Evolutionary conservation across 2,329 filamentous ascomycete species (phyloP).

Genomic region (Aspergillus fumigatus): DNA sequence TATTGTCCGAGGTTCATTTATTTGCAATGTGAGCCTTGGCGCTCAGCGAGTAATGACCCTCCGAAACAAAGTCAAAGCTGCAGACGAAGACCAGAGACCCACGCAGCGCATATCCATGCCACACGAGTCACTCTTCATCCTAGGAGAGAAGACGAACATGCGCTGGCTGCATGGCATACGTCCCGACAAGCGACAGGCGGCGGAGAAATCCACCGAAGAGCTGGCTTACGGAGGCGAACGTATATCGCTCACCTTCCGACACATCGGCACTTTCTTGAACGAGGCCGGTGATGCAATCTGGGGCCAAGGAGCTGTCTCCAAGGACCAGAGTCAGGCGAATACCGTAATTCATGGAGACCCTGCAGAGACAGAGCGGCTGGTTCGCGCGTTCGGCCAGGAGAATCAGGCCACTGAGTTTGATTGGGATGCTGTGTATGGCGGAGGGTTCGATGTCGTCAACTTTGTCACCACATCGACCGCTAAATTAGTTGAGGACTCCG

Average conservation of each 20-base stretch:
- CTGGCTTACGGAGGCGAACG: slow-evolving; percentile 68
- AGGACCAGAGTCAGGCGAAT: slow-evolving; percentile 57
- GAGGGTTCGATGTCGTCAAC: slow-evolving; percentile 72
- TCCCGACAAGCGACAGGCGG: slow-evolving; percentile 68
- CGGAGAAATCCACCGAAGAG: slow-evolving; percentile 66
- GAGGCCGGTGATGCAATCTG: slow-evolving; percentile 66
- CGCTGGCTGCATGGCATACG: slow-evolving; percentile 91
- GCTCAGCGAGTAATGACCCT: slow-evolving; percentile 87
- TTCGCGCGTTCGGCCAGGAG: slow-evolving; percentile 77
- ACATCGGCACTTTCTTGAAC: slow-evolving; percentile 80
- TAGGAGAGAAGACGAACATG: slow-evolving; percentile 76
- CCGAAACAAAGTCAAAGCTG: slow-evolving; percentile 57
- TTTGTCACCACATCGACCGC: slow-evolving; percentile 37
- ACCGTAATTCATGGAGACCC: slow-evolving; percentile 66
- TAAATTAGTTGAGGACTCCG: slow-evolving; percentile 28
- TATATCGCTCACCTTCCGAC: slow-evolving; percentile 87
- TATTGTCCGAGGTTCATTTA: slow-evolving; percentile 72
- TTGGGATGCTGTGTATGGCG: slow-evolving; percentile 72
- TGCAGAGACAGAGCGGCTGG: slow-evolving; percentile 58
- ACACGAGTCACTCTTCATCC: slow-evolving; percentile 82
- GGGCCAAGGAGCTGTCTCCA: slow-evolving; percentile 81
- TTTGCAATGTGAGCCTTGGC: slow-evolving; percentile 92
- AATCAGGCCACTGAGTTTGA: slow-evolving; percentile 68
- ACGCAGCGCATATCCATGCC: slow-evolving; percentile 69
- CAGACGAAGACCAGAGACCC: slow-evolving; percentile 40